Evolutionary conservation across 73 alveolate genomes (phyloP).

Genomic region (Paramecium bursaria): DNA sequence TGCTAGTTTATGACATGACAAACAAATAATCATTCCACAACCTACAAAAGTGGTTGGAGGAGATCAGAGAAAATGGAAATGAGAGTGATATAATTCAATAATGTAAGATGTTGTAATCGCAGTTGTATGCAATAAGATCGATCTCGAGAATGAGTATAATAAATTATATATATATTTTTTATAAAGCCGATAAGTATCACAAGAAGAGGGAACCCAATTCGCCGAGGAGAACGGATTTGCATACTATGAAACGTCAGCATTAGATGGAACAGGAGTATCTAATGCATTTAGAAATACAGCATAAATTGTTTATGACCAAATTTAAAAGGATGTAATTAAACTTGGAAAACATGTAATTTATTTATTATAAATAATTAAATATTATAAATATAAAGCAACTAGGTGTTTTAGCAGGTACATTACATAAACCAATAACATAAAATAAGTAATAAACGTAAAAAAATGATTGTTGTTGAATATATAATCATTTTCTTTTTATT

Average conservation of each 20-base stretch:
- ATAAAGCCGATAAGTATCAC: constrained; percentile 28
- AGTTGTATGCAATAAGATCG: constrained; percentile 52
- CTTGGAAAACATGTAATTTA: constrained; percentile 35
- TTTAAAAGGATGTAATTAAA: background rate
- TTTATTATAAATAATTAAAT: constrained; percentile 32
- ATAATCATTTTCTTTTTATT: constrained; percentile 13
- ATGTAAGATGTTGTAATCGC: constrained; percentile 48
- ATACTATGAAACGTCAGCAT: constrained; percentile 25
- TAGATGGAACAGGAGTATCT: constrained; percentile 2
- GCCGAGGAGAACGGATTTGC: constrained; percentile 23
- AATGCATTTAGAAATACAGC: constrained; percentile 10
- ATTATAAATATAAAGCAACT: background rate
- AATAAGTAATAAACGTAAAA: constrained; percentile 18
- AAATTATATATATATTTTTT: constrained; percentile 5
- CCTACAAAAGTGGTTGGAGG: constrained; percentile 31
- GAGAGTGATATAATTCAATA: constrained; percentile 46
- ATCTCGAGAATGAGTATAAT: constrained; percentile 18
- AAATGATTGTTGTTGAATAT: background rate
- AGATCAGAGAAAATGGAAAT: constrained; percentile 20
- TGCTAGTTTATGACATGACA: constrained; percentile 11
- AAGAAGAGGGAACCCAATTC: background rate
- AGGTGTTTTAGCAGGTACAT: background rate
- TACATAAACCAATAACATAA: constrained; percentile 31
- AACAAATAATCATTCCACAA: constrained; percentile 5
- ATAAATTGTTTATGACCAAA: background rate